Evolutionary conservation across 495 filamentous ascomycete genomes (phyloP).

Genomic region (Penicillium arizonense): DNA sequence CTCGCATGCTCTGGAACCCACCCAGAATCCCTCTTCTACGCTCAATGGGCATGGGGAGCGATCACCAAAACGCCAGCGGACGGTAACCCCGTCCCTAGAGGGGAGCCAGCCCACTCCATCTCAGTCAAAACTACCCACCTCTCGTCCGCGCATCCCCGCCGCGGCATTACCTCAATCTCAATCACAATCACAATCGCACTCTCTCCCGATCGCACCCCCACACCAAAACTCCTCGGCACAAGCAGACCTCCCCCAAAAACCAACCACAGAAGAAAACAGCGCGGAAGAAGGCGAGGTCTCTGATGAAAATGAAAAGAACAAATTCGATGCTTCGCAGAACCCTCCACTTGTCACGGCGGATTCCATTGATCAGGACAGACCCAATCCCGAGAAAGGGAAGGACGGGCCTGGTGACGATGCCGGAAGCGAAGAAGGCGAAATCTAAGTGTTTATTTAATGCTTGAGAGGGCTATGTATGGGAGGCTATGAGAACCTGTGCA

Average conservation of each 20-base stretch:
- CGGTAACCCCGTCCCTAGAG: conserved; percentile 22
- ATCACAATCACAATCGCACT: background rate
- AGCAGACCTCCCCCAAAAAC: background rate
- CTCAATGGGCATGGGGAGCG: conserved; percentile 32
- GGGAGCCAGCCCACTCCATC: background rate
- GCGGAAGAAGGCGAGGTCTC: conserved; percentile 25
- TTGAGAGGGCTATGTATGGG: background rate
- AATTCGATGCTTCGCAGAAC: background rate
- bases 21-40: conserved; percentile 8
- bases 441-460: conserved; percentile 17
- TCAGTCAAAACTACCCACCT: background rate
- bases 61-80: conserved; percentile 43
- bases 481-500: background rate
- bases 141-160: conserved; percentile 22
- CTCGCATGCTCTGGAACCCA: conserved; percentile 5
- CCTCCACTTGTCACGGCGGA: background rate
- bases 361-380: background rate
- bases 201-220: background rate
- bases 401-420: conserved; percentile 27
- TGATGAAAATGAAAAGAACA: conserved; percentile 1
- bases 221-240: background rate
- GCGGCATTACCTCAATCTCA: conserved; percentile 3
- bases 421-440: conserved; percentile 46
- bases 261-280: conserved; percentile 7
- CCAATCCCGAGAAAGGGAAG: background rate